Evolutionary conservation across 1,139 yeast genomes (phyloP), one percentile per base, ranked within the genome.

Genomic region (Nakaseomyces bracarensis): DNA sequence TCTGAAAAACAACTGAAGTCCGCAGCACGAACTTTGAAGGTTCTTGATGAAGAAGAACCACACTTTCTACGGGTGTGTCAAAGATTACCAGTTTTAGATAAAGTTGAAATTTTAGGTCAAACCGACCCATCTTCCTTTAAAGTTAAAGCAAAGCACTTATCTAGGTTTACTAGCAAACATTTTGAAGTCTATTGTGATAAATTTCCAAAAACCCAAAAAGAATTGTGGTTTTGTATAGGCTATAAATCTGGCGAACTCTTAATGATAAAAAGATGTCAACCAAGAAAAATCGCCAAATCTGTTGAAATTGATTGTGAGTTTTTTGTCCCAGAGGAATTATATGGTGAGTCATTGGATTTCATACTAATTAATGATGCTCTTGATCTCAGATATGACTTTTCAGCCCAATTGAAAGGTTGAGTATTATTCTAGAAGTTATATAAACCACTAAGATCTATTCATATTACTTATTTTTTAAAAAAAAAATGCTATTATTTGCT

Each of bases 181-280:
- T 83, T 75, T 64, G 75, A 74, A 47, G 76, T 85, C 47, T 77
- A 80, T 55, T 71, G 91, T 47, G 93, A 94, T 3, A 77, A 75
- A 51, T 91, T 84, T 65, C 95, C 95, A 38, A 89, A 91, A 61
- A 70, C 81, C 1, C 99, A 93, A 63, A 81, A 89, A 54, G 98
- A 91, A 60, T 78, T 94, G 0, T 93, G 98, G 98, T 85, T 91
- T 61, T 72, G 82, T 8, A 74, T 89, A 40, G 63, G 81, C 7
- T 73, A 77, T 51, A 74, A 77, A 53, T 59, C 58, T 9, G 54
- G 60, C 2, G 85, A 80, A 54, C 58, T 84, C 34, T 63, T 73
- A 27, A 67, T 78, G 43, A 64, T 83, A 34, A 82, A 82, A 54
- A 71, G 94, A 54, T 82, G 82, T 7, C 74, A 79, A 13, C 91